Percentiles rank a stretch among this genome's conserved stretches.
Conservation (phyloP, 768 basidiomycete species). For the Russula compacta region DNA sequence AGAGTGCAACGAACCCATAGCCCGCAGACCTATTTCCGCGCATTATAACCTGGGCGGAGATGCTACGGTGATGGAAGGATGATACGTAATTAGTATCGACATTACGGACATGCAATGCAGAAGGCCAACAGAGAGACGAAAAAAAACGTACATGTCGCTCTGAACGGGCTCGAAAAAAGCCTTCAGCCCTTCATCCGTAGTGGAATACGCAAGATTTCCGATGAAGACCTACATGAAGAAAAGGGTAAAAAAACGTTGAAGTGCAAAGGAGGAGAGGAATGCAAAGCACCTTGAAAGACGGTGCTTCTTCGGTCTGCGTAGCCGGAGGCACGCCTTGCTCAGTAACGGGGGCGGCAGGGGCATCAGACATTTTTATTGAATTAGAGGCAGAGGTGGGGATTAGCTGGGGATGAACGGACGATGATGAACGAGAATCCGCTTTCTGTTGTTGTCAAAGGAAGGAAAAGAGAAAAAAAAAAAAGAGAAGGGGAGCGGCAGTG, state of each 20-base stretch:
- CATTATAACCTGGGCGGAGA: conserved; percentile 79
- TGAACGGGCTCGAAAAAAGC: conserved; percentile 84
- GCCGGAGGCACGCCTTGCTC: conserved; percentile 79
- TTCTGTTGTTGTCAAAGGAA: conserved; percentile 66
- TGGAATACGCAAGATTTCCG: conserved; percentile 91
- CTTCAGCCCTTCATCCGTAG: conserved; percentile 92
- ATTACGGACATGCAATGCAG: conserved; percentile 18
- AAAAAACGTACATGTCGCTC: conserved; percentile 69
- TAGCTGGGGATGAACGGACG: conserved; percentile 29
- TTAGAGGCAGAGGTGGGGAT: conserved; percentile 44
- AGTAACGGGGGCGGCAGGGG: conserved; percentile 76
- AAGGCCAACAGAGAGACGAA: background rate
- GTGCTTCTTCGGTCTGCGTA: conserved; percentile 70
- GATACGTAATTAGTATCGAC: conserved; percentile 11
- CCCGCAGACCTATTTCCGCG: conserved; percentile 81
- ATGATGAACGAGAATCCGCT: conserved; percentile 62
- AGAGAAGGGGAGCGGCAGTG: conserved; percentile 19
- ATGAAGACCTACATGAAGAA: conserved; percentile 64
- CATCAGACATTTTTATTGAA: conserved; percentile 72
- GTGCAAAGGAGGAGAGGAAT: conserved; percentile 22
- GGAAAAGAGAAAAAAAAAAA: conserved; percentile 37
- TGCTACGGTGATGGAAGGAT: conserved; percentile 34
- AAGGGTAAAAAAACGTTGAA: conserved; percentile 7
- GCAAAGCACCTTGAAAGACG: conserved; percentile 65
- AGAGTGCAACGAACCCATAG: conserved; percentile 87